phyloP scores from a whole-genome alignment of 805 yeast genomes.

The Spathaspora arborariae region DNA sequence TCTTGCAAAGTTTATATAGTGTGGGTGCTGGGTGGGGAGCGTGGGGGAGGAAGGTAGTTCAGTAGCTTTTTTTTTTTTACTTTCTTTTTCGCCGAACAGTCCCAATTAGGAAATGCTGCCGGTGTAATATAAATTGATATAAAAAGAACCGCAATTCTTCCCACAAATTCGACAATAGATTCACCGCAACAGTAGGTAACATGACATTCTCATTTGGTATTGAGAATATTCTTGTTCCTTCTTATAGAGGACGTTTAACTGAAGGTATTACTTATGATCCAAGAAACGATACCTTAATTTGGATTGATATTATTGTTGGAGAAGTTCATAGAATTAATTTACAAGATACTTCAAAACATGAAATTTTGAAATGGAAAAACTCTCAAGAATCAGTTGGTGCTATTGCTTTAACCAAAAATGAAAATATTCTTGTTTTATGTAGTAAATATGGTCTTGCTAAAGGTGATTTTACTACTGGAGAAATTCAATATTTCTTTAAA shows the following conservation, averaged over 20 bases:
- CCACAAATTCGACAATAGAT: not conserved
- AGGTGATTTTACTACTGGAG: constrained; percentile 40
- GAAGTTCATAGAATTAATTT: constrained; percentile 34
- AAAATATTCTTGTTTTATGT: constrained; percentile 55
- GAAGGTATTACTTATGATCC: constrained; percentile 68
- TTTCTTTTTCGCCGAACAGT: not conserved
- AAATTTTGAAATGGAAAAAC: constrained; percentile 33
- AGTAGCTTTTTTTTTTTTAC: not conserved
- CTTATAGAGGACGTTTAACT: constrained; percentile 46
- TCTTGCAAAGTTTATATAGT: too few relatives aligned
- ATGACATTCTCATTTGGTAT: constrained; percentile 7
- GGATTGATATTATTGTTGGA: constrained; percentile 41
- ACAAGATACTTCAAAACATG: constrained; percentile 22
- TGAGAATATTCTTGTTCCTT: constrained; percentile 16
- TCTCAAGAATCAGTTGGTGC: constrained; percentile 59
- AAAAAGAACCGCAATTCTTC: not conserved
- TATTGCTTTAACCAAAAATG: constrained; percentile 59
- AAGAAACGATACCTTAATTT: constrained; percentile 47
- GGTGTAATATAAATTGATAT: not conserved
- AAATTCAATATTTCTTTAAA: constrained; percentile 38
- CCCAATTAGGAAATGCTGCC: not conserved
- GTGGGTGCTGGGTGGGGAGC: too few relatives aligned
- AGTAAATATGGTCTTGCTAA: constrained; percentile 61
- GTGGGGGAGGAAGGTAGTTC: not conserved
- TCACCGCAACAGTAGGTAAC: not conserved